A percentile compares a stretch with the other conserved stretches of the same genome.
Evolutionary conservation across 208 protist genomes (phyloP).

Genomic region (Leptomonas seymouri): DNA sequence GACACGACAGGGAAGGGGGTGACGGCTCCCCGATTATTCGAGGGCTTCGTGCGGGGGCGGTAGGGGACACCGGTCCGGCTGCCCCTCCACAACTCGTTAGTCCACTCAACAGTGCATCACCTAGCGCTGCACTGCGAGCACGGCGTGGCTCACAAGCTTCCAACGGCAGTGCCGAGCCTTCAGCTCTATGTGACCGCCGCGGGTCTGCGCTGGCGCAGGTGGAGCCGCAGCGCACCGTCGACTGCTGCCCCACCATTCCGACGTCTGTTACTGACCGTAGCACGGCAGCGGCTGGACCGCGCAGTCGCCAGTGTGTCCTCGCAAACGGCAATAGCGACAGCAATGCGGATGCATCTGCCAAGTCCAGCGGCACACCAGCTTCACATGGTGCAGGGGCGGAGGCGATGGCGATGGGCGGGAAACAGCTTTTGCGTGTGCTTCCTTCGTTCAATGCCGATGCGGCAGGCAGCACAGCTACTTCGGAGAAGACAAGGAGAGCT

Average conservation of each 20-base stretch:
- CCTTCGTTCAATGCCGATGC: neutral
- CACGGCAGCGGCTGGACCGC: neutral
- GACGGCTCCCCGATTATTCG: neutral
- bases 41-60: neutral
- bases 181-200: neutral
- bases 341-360: neutral
- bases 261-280: neutral
- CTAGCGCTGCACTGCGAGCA: slow-evolving; percentile 4
- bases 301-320: neutral
- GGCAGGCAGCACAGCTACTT: neutral
- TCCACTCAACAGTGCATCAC: neutral
- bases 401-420: slow-evolving; percentile 6
- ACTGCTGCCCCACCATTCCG: neutral
- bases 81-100: neutral
- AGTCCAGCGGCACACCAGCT: neutral
- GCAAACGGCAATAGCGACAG: neutral
- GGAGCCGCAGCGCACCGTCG: neutral
- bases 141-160: slow-evolving; percentile 6
- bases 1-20: neutral
- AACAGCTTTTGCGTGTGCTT: slow-evolving; percentile 13
- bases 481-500: neutral
- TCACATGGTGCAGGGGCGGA: neutral
- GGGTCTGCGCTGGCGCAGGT: neutral
- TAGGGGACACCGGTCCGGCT: too few species aligned
- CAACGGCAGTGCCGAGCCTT: slow-evolving; percentile 5